Evolutionary conservation across 2,329 filamentous ascomycete genomes (phyloP).

Genomic region (Stagonosporopsis vannaccii): DNA sequence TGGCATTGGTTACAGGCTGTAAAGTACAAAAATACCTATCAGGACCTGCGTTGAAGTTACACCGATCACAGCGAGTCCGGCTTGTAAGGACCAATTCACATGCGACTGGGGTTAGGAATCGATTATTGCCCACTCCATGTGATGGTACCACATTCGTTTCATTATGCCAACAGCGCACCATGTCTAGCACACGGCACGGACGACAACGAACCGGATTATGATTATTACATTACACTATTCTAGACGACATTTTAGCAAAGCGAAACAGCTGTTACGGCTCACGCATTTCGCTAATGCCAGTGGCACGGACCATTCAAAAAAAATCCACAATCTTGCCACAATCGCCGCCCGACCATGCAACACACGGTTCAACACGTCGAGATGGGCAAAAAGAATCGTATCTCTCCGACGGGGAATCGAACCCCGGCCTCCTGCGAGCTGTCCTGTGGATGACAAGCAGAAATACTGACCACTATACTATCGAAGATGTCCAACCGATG

Average conservation of each 20-base stretch:
- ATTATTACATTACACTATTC: background rate
- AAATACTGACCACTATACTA: conserved; percentile 20
- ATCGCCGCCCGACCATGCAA: background rate
- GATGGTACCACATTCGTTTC: background rate
- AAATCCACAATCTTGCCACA: background rate
- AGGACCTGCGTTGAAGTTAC: background rate
- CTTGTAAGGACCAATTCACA: background rate
- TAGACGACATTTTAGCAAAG: background rate
- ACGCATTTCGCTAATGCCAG: background rate
- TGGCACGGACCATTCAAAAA: conserved; percentile 2
- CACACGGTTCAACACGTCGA: background rate
- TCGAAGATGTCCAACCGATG: conserved; percentile 16
- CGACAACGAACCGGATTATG: background rate
- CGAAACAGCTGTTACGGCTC: background rate
- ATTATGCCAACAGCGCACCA: background rate
- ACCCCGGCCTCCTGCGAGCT: conserved; percentile 20
- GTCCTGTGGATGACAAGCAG: conserved; percentile 15
- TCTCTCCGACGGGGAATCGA: conserved; percentile 23
- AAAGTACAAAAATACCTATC: background rate
- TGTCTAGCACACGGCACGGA: background rate
- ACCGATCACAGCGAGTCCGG: background rate
- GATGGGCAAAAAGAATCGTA: conserved; percentile 1
- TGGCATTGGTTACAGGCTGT: background rate
- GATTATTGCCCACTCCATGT: background rate
- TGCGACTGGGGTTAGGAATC: background rate